Base-by-base conservation (phyloP, 352 stramenopile species). In the Globisporangium sylvaticum region DNA sequence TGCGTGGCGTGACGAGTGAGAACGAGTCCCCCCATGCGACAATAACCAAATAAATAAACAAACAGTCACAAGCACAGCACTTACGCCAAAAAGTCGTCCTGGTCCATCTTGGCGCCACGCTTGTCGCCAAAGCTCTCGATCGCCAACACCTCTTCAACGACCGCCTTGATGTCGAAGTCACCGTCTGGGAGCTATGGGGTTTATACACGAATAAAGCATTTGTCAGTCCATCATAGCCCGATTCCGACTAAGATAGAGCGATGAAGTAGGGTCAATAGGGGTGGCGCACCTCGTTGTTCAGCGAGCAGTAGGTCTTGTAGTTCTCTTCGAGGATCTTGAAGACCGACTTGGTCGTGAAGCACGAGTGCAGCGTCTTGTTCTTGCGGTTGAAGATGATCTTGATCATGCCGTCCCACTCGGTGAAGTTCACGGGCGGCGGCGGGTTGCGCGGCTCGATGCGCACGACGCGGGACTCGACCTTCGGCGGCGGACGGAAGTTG, bases 341-440 rank as follows among this genome's bases (percentile, higher is more conserved):
- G 32, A 98, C 96, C 2, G 94, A 86, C 81, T 99, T 99, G 37
- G 96, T 99, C 34, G 93, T 97, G 70, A 99, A 95, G 20, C 97
- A 95, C 46, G 96, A 92, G 67, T 97, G 86, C 24, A 99, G 80
- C 39, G 96, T 99, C 87, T 99, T 99, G 82, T 99, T 99, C 81
- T 99, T 99, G 42, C 98, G 88, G 81, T 99, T 99, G 80, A 99
- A 99, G 54, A 99, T 81, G 69, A 99, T 92, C 70, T 98, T 96
- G 70, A 99, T 94, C 92, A 99, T 98, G 42, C 97, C 98, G 77
- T 99, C 98, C 97, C 97, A 99, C 82, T 99, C 97, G 73, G 87
- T 97, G 77, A 99, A 99, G 83, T 99, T 99, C 42, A 99, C 97
- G 0, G 95, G 92, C n/a, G 97, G 98, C 20, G 97, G 97, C 62